These are phyloP conservation scores for Tricholoma terreum DNA, from an alignment of 768 basidiomycete genomes.

Conservation along the genomic window DNA sequence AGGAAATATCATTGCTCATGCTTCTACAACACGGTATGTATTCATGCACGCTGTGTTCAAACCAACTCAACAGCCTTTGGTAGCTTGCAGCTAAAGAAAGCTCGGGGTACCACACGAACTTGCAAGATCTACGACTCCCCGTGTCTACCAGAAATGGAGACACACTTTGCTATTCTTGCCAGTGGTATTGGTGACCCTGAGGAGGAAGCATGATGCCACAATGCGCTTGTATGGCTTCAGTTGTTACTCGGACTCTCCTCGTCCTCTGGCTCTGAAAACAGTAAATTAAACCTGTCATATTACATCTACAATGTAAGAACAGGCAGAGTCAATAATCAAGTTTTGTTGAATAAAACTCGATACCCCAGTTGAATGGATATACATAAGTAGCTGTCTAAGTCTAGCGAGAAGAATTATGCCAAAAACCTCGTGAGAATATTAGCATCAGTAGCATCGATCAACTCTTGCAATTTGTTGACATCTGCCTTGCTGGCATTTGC, in stretches of 20 bases:
- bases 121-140: conserved; percentile 99
- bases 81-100: conserved; percentile 82
- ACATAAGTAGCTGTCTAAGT: conserved; percentile 10
- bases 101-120: conserved; percentile 84
- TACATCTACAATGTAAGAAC: conserved; percentile 21
- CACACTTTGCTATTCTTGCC: conserved; percentile 87
- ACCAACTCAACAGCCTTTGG: conserved; percentile 33
- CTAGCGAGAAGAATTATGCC: conserved; percentile 38
- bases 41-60: background rate
- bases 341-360: conserved; percentile 7
- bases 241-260: too few species aligned
- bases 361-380: conserved; percentile 51
- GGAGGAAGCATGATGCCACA: conserved; percentile 59
- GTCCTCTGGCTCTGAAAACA: too few species aligned
- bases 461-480: conserved; percentile 71
- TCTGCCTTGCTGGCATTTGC: conserved; percentile 82
- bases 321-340: conserved; percentile 22
- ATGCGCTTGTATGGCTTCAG: background rate
- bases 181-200: conserved; percentile 95
- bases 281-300: conserved; percentile 9
- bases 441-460: conserved; percentile 73
- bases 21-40: conserved; percentile 87
- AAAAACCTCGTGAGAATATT: conserved; percentile 91
- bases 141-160: conserved; percentile 94
- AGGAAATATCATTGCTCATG: conserved; percentile 99